Base-by-base conservation (phyloP, 2,329 filamentous ascomycete genomes). In the Coleophoma eucalyptorum region DNA sequence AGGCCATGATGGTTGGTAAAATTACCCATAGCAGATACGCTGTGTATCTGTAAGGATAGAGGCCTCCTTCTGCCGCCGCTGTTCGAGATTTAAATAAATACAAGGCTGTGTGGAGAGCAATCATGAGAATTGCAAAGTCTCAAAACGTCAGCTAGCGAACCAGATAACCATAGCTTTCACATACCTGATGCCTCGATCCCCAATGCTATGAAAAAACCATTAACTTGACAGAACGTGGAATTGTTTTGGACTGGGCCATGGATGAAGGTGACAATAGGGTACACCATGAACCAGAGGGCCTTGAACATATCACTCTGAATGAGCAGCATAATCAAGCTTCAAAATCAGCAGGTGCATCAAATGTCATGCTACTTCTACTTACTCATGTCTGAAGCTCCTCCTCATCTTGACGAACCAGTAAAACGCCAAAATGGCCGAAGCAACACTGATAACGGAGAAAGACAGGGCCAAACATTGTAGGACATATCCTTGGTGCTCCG, bases 351-450 rank as follows among this genome's bases (percentile, higher is more conserved):
- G 41, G 16, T 26, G n/a, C 33, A 20, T 51, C 41, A 12, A 46
- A 31, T 37, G 16, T 32, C n/a, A 16, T 16, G 20, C 26, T 26
- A 26, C 26, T 26, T 26, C 38, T 46, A 50, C 80, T 70, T 70
- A 85, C 83, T 86, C 82, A 65, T 91, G 86, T 43, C 88, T 80
- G 65, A 91, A 92, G 55, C 78, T 83, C 61, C 86, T 79, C 57
- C 81, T 78, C 85, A 91, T 91, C 55, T 81, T 77, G 51, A 81
- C 72, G 62, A 92, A 90, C 83, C 85, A 90, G 68, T 86, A 87
- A 38, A 86, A 77, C 2, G 83, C 76, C 31, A 80, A 62, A 6
- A 82, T 59, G 0, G 78, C 78, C 11, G 80, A 73, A 3, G 76
- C 48, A 32, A 89, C 69, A 58, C 85, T 89, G 56, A 83, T 58